Conservation (phyloP, 2,329 filamentous ascomycete species). For the Beauveria caledonica region DNA sequence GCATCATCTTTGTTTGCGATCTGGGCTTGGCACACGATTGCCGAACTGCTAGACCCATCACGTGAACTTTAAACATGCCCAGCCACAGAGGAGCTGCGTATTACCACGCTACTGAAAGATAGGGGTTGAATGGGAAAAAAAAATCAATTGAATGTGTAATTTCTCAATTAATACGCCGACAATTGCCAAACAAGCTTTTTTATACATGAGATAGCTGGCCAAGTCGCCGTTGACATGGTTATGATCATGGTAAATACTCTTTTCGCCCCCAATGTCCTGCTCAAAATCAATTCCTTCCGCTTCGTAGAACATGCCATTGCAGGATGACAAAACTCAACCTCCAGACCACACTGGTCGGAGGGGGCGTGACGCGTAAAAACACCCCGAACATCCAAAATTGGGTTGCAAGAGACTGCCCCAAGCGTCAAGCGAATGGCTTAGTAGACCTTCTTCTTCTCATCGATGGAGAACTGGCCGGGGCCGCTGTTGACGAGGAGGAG, state of each 20-base stretch:
- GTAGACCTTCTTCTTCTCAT: conserved; percentile 99
- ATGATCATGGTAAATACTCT: conserved; percentile 8
- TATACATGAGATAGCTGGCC: conserved; percentile 11
- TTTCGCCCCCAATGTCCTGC: background rate
- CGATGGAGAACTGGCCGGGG: conserved; percentile 92
- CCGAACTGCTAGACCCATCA: background rate
- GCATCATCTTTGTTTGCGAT: background rate
- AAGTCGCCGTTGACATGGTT: conserved; percentile 8
- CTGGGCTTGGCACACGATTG: conserved; percentile 3
- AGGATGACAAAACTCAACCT: background rate
- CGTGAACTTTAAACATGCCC: background rate
- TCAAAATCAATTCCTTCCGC: background rate
- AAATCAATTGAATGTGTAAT: conserved; percentile 4
- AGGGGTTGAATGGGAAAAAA: background rate
- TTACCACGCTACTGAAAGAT: background rate
- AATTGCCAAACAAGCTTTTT: conserved; percentile 10
- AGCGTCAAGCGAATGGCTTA: conserved; percentile 34
- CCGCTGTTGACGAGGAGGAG: conserved; percentile 97
- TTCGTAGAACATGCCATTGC: background rate
- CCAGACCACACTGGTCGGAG: background rate
- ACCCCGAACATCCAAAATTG: background rate
- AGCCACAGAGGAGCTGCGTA: background rate
- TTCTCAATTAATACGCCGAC: conserved; percentile 9
- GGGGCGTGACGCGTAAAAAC: background rate
- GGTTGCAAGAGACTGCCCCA: background rate